Evolutionary conservation across 805 yeast species (phyloP).

Genomic region (Suhomyces emberorum): DNA sequence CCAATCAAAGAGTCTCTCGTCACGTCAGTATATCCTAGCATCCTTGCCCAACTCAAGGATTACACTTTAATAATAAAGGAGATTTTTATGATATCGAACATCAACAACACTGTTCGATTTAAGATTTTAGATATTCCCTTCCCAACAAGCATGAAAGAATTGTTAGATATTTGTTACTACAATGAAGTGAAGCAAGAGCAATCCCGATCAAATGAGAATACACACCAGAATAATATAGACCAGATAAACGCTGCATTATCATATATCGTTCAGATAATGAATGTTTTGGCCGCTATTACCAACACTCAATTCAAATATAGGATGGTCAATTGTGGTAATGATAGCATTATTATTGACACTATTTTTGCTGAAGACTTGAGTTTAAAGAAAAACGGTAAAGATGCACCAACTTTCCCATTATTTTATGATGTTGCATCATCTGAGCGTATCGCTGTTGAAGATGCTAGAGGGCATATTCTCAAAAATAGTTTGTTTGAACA

Average conservation of each 20-base stretch:
- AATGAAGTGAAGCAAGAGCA: constrained; percentile 10
- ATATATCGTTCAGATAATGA: constrained; percentile 28
- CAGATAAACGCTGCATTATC: constrained; percentile 32
- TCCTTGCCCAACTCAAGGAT: constrained; percentile 14
- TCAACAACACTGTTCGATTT: constrained; percentile 20
- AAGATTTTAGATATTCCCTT: constrained; percentile 34
- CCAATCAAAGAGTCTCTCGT: constrained; percentile 25
- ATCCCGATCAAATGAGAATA: no score
- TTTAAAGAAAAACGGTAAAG: background rate
- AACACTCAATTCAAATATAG: constrained; percentile 25
- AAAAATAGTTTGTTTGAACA: constrained; percentile 29
- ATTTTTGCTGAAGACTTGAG: constrained; percentile 5
- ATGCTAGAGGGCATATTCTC: constrained; percentile 1
- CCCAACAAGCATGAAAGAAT: constrained; percentile 29
- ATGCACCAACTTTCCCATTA: constrained; percentile 21
- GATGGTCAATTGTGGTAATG: constrained; percentile 22
- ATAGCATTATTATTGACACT: constrained; percentile 23
- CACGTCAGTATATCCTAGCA: constrained; percentile 19
- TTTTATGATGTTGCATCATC: constrained; percentile 22
- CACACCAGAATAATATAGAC: constrained; percentile 14
- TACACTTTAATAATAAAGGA: constrained; percentile 18
- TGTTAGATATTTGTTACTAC: constrained; percentile 30
- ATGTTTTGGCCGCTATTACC: constrained; percentile 22
- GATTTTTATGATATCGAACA: constrained; percentile 25
- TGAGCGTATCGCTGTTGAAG: constrained; percentile 14